phyloP scores from a whole-genome alignment of 1,284 basidiomycete species.

The Volvariella surrecta region DNA sequence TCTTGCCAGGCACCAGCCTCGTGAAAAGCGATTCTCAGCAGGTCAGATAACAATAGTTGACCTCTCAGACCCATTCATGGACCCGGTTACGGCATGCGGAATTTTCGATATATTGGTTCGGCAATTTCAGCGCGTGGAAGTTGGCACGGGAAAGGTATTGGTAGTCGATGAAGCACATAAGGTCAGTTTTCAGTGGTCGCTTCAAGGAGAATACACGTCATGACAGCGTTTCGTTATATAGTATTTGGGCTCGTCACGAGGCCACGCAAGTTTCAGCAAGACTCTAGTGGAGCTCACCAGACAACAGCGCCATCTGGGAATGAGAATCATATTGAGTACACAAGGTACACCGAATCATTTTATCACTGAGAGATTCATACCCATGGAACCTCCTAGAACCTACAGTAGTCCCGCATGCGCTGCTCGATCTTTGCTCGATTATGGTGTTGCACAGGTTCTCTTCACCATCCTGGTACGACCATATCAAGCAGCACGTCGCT shows the following conservation, averaged over 20 bases:
- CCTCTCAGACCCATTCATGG: slow-evolving; percentile 66
- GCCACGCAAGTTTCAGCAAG: slow-evolving; percentile 45
- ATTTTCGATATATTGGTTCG: slow-evolving; percentile 63
- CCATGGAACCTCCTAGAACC: slow-evolving; percentile 37
- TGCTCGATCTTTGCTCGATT: slow-evolving; percentile 61
- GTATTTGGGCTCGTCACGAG: slow-evolving; percentile 48
- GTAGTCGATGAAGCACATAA: slow-evolving; percentile 73
- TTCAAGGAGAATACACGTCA: background rate
- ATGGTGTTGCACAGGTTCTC: slow-evolving; percentile 65
- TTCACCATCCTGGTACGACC: slow-evolving; percentile 66
- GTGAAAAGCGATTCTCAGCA: slow-evolving; percentile 29
- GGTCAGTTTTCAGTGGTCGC: slow-evolving; percentile 24
- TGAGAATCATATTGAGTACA: slow-evolving; percentile 66
- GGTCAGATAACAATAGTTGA: slow-evolving; percentile 59
- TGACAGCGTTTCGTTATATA: slow-evolving; percentile 16
- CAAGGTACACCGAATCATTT: slow-evolving; percentile 36
- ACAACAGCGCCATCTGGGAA: slow-evolving; percentile 64
- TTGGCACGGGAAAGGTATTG: slow-evolving; percentile 59
- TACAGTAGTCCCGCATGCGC: slow-evolving; percentile 57
- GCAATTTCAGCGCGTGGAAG: slow-evolving; percentile 53
- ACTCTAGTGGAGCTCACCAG: slow-evolving; percentile 51
- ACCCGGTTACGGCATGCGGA: slow-evolving; percentile 54
- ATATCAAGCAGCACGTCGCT: slow-evolving; percentile 57
- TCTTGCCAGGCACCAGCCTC: slow-evolving; percentile 18
- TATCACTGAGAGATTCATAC: slow-evolving; percentile 2